Base-by-base conservation (phyloP, 1,284 basidiomycete genomes). In the Ceratobasidium sp. region DNA sequence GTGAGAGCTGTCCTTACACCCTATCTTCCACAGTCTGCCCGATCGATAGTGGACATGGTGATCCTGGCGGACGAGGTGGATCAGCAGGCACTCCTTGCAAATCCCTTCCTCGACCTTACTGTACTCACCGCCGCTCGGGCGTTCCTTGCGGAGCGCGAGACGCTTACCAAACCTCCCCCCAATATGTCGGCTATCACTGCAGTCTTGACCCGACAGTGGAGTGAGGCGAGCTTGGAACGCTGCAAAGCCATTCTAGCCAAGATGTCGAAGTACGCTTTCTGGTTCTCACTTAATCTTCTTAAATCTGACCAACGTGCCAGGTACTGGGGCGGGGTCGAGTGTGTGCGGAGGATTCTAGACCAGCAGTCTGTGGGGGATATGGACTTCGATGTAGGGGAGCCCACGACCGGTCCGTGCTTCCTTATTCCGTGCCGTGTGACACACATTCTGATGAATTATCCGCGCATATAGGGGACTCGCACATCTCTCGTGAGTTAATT, bases 1-100 rank as follows among this genome's bases (percentile, higher is more conserved):
- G 30, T 34, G 43, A n/a, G n/a, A 41, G 9, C 34, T n/a, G 52
- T 43, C 55, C 23, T 52, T 41, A 36, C 21, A 30, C 34, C 21
- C 30, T 1, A 32, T 60, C 18, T 53, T 61, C 30, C 18, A 21
- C 52, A 76, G 74, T 76, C 75, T 50, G 75, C 75, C 14, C 71
- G 75, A 45, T 75, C 75, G 6, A 72, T 76, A 21, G 75, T 75
- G 21, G 75, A 76, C 60, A 76, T 76, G 75, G 74, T 76, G n/a
- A 69, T 69, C 48, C 71, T 76, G 6, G 74, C 75, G 16, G 74
- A 75, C 39, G 75, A 76, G 59, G 60, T 75, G n/a, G 75, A 75
- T 46, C 60, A 62, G 43, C 57, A 74, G 34, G 72, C 75, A 23
- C 71, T 76, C 16, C 72, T 75, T 41, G 74, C 74, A n/a, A 76